Base-by-base conservation (phyloP, 345 rosid species). In the Nasturtium officinale region DNA sequence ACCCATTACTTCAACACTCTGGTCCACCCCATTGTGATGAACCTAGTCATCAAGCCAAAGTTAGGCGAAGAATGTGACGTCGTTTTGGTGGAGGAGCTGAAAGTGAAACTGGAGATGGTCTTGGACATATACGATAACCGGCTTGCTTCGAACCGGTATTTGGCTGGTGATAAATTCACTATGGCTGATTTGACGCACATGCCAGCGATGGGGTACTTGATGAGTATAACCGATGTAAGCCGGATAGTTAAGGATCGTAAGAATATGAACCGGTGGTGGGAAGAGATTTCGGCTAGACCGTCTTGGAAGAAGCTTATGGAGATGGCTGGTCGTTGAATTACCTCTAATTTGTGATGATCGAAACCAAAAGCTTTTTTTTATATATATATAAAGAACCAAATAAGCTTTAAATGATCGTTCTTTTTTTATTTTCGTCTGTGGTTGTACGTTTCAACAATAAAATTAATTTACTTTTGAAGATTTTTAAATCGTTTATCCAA, bases 171-270 rank as follows among this genome's bases (percentile, higher is more conserved):
- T n/a, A 67, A 69, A 28, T 93, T 89, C 84, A 80, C 90, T 0
- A 77, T 90, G 40, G 94, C 97, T 17, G 96, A 90, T 72, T 80
- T 93, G 38, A 90, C 82, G 71, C 92, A 90, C 65, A 75, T 89
- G 51, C 98, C 98, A 0, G 86, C 69, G 1, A 64, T 85, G 10
- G 70, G 89, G 42, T 74, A 85, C 57, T 71, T 90, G 72, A 63
- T 80, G 67, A 32, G 68, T 0, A 85, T 86, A 1, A 76, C 79
- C 25, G 87, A 87, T 11, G 30, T 82, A 75, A 80, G 18, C 56
- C 85, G 82, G 40, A 47, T 89, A 82, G 65, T 90, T 25, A 61
- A 40, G n/a, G 84, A 79, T 57, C 74, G 89, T 64, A 66, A 59
- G 67, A 66, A 73, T 37, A 72, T 93, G 42, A 81, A 79, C 76